Conservation (phyloP, 805 yeast genomes). For the Nakazawaea populi region DNA sequence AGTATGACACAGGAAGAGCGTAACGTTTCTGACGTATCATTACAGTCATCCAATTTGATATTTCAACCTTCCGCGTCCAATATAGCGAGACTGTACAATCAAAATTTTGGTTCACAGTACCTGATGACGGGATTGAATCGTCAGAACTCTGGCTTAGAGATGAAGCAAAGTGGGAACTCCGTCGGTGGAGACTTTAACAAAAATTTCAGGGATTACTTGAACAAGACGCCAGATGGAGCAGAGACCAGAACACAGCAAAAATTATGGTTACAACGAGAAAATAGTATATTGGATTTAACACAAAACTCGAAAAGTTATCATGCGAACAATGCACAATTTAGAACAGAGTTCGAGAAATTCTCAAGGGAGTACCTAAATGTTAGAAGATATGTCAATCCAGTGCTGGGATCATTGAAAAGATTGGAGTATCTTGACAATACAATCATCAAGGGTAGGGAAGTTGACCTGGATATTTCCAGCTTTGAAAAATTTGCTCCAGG, state of each 20-base stretch:
- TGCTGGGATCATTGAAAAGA: conserved; percentile 56
- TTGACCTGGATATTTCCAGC: neutral
- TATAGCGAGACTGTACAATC: conserved; percentile 5
- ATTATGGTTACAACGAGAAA: conserved; percentile 79
- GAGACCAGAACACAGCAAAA: conserved; percentile 80
- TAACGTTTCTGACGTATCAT: conserved; percentile 1
- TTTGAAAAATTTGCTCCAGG: conserved; percentile 8
- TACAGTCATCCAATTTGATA: conserved; percentile 11
- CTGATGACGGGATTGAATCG: neutral
- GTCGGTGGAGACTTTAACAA: conserved; percentile 14
- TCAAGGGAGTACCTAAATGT: conserved; percentile 70
- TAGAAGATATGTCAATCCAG: conserved; percentile 65
- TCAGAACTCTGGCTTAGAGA: neutral
- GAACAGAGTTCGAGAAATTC: conserved; percentile 74
- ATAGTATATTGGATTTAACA: conserved; percentile 55
- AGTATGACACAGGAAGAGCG: neutral
- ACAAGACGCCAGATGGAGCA: conserved; percentile 25
- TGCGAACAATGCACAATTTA: conserved; percentile 36
- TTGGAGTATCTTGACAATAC: conserved; percentile 21
- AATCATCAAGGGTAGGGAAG: neutral
- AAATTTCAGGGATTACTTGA: conserved; percentile 36
- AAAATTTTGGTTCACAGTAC: conserved; percentile 5
- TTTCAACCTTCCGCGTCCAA: conserved; percentile 16
- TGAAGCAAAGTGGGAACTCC: neutral
- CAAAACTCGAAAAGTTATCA: conserved; percentile 24